phyloP scores from a whole-genome alignment of 148 eudicot species.

The Camellia japonica region DNA sequence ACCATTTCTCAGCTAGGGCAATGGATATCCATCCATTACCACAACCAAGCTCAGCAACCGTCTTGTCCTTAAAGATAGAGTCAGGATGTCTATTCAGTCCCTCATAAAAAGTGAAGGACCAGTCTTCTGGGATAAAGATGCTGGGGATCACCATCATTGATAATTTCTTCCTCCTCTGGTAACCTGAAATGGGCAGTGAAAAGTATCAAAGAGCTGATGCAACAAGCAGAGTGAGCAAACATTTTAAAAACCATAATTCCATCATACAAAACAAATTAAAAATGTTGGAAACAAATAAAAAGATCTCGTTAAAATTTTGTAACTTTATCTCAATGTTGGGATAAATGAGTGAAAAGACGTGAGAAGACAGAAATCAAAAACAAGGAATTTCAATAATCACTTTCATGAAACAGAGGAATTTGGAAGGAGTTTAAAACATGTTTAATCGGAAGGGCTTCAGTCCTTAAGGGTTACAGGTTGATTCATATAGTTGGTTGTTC shows the following conservation, averaged over 20 bases:
- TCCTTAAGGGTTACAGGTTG: too few species aligned
- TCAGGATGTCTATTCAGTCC: slow-evolving; percentile 92
- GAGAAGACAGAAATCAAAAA: not conserved
- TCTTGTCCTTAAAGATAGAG: slow-evolving; percentile 82
- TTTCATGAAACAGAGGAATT: not conserved
- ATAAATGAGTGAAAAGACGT: not conserved
- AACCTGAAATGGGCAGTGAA: slow-evolving; percentile 36
- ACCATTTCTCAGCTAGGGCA: slow-evolving; percentile 95
- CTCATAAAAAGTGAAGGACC: slow-evolving; percentile 96
- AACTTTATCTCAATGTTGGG: not conserved
- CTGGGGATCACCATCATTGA: slow-evolving; percentile 94
- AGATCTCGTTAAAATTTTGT: not conserved
- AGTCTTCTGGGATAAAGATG: slow-evolving; percentile 91
- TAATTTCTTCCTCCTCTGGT: slow-evolving; percentile 66
- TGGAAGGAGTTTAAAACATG: not conserved
- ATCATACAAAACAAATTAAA: not conserved
- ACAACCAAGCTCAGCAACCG: slow-evolving; percentile 93
- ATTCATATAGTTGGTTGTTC: too few species aligned
- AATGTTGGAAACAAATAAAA: not conserved
- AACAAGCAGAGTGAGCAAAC: not conserved
- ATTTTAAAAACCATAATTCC: not conserved
- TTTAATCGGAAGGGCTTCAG: not conserved
- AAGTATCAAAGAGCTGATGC: not conserved
- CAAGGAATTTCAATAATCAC: not conserved
- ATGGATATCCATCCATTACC: slow-evolving; percentile 99